Percentiles rank a stretch among this genome's conserved stretches.
phyloP scores from a whole-genome alignment of 805 yeast species.

The Teunomyces kruisii region DNA sequence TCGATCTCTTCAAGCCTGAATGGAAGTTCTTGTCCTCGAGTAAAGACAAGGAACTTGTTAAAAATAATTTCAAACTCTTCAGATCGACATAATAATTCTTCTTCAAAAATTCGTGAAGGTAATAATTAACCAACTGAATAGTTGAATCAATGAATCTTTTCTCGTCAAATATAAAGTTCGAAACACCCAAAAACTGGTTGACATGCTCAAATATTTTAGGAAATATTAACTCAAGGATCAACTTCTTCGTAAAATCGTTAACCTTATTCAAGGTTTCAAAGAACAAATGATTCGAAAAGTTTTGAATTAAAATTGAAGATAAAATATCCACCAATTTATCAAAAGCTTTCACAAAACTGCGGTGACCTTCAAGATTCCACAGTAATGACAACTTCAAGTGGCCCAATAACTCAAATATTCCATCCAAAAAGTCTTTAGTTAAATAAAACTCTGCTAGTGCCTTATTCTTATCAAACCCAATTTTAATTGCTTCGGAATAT shows the following conservation, averaged over 20 bases:
- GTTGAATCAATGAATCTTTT: slow-evolving; percentile 26
- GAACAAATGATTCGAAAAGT: slow-evolving; percentile 17
- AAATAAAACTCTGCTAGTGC: slow-evolving; percentile 24
- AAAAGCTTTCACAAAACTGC: slow-evolving; percentile 16
- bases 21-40: slow-evolving; percentile 24
- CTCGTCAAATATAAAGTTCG: slow-evolving; percentile 37
- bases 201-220: slow-evolving; percentile 37
- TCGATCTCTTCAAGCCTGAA: slow-evolving; percentile 16
- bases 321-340: slow-evolving; percentile 32
- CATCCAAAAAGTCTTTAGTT: slow-evolving; percentile 37
- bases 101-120: slow-evolving; percentile 27
- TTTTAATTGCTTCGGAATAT: slow-evolving; percentile 28
- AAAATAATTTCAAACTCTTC: slow-evolving; percentile 22
- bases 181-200: slow-evolving; percentile 29
- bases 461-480: slow-evolving; percentile 25
- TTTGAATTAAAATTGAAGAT: slow-evolving; percentile 37
- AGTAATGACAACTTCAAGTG: slow-evolving; percentile 26
- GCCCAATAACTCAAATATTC: slow-evolving; percentile 37
- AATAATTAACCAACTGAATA: slow-evolving; percentile 24
- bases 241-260: slow-evolving; percentile 35
- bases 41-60: slow-evolving; percentile 29
- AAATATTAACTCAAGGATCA: slow-evolving; percentile 33
- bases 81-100: slow-evolving; percentile 25
- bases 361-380: slow-evolving; percentile 22
- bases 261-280: slow-evolving; percentile 23